Base-by-base conservation (phyloP, 2,329 filamentous ascomycete species). In the Aspergillus pseudoviridinutans region DNA sequence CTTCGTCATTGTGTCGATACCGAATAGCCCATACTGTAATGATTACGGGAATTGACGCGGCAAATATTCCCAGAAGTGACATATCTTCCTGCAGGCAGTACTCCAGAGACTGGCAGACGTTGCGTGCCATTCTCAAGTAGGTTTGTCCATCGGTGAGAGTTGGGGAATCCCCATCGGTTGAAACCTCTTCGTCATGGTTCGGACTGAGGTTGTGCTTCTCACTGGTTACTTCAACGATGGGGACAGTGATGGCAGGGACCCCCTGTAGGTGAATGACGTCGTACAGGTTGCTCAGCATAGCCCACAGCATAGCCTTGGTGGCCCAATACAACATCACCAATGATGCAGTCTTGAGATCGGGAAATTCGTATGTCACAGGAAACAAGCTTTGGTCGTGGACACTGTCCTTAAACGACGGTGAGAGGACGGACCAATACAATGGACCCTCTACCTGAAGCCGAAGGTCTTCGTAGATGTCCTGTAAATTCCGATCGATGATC, bases 21-120 rank as follows among this genome's bases (percentile, higher is more conserved):
- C 22, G 42, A 8, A 46, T 24, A 20, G 42, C 42, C 42, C 42
- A 24, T 46, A 24, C 22, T 20, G 22, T 20, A 24, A 46, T 22
- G 42, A 24, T 24, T 20, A 46, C 22, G 9, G 42, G 42, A 10
- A 17, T 1, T 20, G 42, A 24, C 9, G 42, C 20, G n/a, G 22
- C 42, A 12, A 46, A 6, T 1, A 22, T 46, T 2, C 65, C 58
- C 7, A 58, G 38, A 22, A 67, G 35, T 10, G 58, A 22, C 55
- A 66, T 65, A 1, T 66, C 58, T 3, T 68, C 62, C 41, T 66
- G 56, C 42, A 71, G 41, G 50, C 66, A 69, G 50, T 70, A 76
- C 54, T 75, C 68, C 9, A 75, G 54, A 0, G 72, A 71, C 53
- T 73, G 69, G 50, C 73, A 72, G 41, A 77, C 71, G 50, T 70